A percentile compares a stretch with the other conserved stretches of the same genome.
Evolutionary conservation across 805 yeast genomes (phyloP).

Genomic region (Yarrowia sp.): DNA sequence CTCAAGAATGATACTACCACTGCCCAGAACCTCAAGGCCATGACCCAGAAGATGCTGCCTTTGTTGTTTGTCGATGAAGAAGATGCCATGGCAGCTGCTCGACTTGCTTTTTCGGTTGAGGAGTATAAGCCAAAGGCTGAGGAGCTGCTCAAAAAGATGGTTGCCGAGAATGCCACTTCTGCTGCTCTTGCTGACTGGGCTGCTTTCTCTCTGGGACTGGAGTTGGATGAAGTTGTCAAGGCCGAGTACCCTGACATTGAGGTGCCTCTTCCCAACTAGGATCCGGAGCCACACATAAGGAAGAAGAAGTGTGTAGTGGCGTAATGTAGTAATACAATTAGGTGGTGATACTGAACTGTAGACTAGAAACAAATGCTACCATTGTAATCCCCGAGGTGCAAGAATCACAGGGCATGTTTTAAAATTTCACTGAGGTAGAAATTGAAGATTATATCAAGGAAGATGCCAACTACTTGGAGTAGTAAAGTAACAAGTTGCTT

Average conservation of each 20-base stretch:
- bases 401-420: too few species aligned
- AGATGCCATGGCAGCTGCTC: background rate
- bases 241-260: background rate
- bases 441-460: too few species aligned
- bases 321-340: too few species aligned
- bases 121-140: background rate
- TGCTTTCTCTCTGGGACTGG: background rate
- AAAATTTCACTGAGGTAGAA: too few species aligned
- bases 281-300: background rate
- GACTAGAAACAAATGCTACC: too few species aligned
- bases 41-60: slow-evolving; percentile 31
- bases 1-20: slow-evolving; percentile 42
- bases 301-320: too few species aligned
- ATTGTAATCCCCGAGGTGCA: too few species aligned
- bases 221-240: background rate
- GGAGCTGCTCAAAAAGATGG: background rate
- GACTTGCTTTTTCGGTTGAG: slow-evolving; percentile 7
- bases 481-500: too few species aligned
- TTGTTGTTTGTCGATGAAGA: background rate
- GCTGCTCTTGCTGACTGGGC: slow-evolving; percentile 2
- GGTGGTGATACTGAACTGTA: too few species aligned
- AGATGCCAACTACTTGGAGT: too few species aligned
- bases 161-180: background rate
- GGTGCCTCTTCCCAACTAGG: slow-evolving; percentile 1
- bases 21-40: slow-evolving; percentile 46